Base-by-base conservation (phyloP, 257 asterid species). In the Przewalskia tangutica region DNA sequence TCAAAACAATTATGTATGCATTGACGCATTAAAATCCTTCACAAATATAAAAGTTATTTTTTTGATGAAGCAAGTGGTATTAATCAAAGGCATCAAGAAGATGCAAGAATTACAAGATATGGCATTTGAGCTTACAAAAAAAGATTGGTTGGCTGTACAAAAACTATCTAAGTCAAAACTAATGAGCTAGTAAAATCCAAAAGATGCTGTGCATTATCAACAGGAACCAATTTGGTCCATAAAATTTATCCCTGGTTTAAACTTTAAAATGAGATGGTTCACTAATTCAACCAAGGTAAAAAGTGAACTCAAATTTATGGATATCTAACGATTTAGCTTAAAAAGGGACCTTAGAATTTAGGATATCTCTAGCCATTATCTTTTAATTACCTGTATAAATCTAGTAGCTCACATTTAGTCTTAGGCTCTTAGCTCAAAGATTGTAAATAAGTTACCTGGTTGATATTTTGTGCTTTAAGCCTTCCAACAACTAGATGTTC, bases 401-500 rank as follows among this genome's bases (percentile, higher is more conserved):
- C 14, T 0, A 66, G 62, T 50, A 50, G 23, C 20, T 50, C 79
- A 75, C 62, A 13, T 75, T 50, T 27, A 75, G 80, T 23, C 62
- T 13, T 48, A 73, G 55, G 50, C 62, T 23, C 62, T 13, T 48
- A 73, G 55, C 20, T 73, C 60, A 73, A 48, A 73, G 13, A 75
- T 27, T 75, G 80, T 27, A 34, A 50, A 23, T 50, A 50, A 75
- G 46, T 75, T 82, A 94, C 99, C 99, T 96, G 99, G 73, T 96
- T 96, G 82, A 96, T 94, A 80, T 90, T 96, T 85, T 94, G 98
- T 60, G 97, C 89, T 87, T 96, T 96, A 81, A 95, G 95, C 91
- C 93, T 92, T 79, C 99, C 99, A 58, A 96, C 99, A 83, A 96
- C 99, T 32, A 96, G 92, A 88, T 96, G 99, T 82, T 96, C 99